Evolutionary conservation across 2,329 filamentous ascomycete species (phyloP).

Genomic region (Botrytis elliptica): DNA sequence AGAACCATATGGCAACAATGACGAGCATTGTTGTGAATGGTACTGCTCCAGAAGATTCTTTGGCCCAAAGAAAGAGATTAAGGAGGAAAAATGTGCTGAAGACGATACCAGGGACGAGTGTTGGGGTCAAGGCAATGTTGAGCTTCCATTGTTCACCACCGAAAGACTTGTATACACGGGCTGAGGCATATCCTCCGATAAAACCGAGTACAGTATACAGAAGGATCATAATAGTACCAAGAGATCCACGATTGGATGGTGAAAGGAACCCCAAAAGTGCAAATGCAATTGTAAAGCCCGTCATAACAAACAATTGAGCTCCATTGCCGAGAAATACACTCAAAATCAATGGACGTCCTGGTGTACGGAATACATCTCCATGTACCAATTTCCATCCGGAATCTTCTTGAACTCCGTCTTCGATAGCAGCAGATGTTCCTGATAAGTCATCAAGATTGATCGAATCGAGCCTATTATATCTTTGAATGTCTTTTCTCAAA

Average conservation of each 20-base stretch:
- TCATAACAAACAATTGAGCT: slow-evolving; percentile 96
- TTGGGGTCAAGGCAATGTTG: slow-evolving; percentile 84
- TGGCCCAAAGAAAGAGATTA: slow-evolving; percentile 94
- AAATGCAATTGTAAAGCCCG: slow-evolving; percentile 88
- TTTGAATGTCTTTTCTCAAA: slow-evolving; percentile 89
- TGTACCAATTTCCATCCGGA: slow-evolving; percentile 98
- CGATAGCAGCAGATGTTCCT: slow-evolving; percentile 70
- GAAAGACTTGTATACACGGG: slow-evolving; percentile 92
- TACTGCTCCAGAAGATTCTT: slow-evolving; percentile 87
- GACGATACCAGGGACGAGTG: slow-evolving; percentile 81
- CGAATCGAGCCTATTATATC: slow-evolving; percentile 92
- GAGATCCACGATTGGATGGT: slow-evolving; percentile 89
- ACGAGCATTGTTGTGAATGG: slow-evolving; percentile 97
- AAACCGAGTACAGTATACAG: slow-evolving; percentile 92
- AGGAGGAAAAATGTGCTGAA: slow-evolving; percentile 89
- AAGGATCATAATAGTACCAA: slow-evolving; percentile 89
- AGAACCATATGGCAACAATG: slow-evolving; percentile 90
- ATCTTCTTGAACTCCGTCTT: slow-evolving; percentile 95
- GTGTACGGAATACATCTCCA: slow-evolving; percentile 92
- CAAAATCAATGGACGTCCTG: slow-evolving; percentile 77
- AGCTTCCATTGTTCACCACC: slow-evolving; percentile 91
- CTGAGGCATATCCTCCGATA: slow-evolving; percentile 85
- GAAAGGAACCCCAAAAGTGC: slow-evolving; percentile 93
- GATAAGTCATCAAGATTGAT: slow-evolving; percentile 88
- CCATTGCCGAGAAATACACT: slow-evolving; percentile 90